phyloP scores from a whole-genome alignment of 2,329 filamentous ascomycete genomes.

The Paramyrothecium roridum region DNA sequence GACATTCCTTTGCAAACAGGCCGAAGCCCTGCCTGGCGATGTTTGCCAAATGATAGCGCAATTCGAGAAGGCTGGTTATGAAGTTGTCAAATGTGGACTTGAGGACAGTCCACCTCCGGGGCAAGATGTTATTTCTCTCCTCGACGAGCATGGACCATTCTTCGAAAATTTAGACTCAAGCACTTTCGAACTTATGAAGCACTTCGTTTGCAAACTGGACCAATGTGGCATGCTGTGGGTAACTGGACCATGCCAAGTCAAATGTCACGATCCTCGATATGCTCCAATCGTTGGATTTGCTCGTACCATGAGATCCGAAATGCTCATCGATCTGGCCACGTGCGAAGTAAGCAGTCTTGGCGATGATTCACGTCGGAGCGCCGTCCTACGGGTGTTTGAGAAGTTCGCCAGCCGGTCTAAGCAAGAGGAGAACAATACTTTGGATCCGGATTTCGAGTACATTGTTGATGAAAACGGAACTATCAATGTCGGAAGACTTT shows the following conservation, averaged over 20 bases:
- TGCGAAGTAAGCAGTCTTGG: constrained; percentile 17
- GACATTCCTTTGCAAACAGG: no score
- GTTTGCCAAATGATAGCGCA: neutral
- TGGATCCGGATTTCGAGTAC: constrained; percentile 27
- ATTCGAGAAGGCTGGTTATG: neutral
- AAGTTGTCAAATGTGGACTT: neutral
- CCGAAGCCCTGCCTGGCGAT: no score
- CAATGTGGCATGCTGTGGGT: constrained; percentile 22
- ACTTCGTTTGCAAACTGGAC: neutral
- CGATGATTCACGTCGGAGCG: neutral
- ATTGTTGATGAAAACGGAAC: constrained; percentile 19
- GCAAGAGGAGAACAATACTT: constrained; percentile 7
- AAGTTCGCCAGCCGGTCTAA: neutral
- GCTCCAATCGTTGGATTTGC: constrained; percentile 19
- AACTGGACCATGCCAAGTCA: constrained; percentile 18
- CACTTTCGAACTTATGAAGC: constrained; percentile 10
- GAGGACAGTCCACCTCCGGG: neutral
- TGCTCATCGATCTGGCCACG: constrained; percentile 18
- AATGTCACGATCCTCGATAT: constrained; percentile 21
- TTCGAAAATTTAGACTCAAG: constrained; percentile 16
- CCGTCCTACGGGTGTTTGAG: neutral
- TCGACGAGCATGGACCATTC: constrained; percentile 21
- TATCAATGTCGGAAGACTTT: constrained; percentile 16
- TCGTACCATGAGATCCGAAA: constrained; percentile 22
- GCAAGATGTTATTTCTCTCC: constrained; percentile 20